Conservation (phyloP, 1,284 basidiomycete genomes). For the Amylostereum areolatum region DNA sequence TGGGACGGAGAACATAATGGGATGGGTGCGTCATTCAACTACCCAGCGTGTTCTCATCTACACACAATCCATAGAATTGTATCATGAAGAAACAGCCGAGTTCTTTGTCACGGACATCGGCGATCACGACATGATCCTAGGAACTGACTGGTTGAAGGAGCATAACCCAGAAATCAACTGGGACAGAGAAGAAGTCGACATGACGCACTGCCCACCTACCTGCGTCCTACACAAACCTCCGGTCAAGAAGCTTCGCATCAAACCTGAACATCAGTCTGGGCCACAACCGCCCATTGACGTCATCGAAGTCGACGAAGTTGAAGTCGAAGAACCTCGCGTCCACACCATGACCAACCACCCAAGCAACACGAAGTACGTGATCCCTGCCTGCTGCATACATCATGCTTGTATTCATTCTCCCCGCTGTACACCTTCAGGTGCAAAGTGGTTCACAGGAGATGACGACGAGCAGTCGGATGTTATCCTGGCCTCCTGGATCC, state of each 20-base stretch:
- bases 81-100: not conserved
- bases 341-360: too few species aligned
- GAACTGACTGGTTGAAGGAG: not conserved
- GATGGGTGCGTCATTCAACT: not conserved
- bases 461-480: too few species aligned
- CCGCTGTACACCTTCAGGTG: too few species aligned
- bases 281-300: not conserved
- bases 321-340: not conserved
- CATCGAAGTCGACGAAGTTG: not conserved
- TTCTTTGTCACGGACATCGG: not conserved
- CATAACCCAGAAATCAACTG: not conserved
- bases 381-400: not conserved
- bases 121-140: not conserved
- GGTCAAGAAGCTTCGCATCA: not conserved
- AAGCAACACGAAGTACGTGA: not conserved
- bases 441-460: too few species aligned
- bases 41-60: not conserved
- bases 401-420: too few species aligned
- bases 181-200: not conserved
- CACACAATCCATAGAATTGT: not conserved
- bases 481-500: not conserved
- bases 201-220: not conserved
- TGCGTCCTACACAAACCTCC: not conserved
- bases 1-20: not conserved
- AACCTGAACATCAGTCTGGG: not conserved